phyloP scores from a whole-genome alignment of 2,329 filamentous ascomycete genomes.

The Alternaria novae-zelandiae region DNA sequence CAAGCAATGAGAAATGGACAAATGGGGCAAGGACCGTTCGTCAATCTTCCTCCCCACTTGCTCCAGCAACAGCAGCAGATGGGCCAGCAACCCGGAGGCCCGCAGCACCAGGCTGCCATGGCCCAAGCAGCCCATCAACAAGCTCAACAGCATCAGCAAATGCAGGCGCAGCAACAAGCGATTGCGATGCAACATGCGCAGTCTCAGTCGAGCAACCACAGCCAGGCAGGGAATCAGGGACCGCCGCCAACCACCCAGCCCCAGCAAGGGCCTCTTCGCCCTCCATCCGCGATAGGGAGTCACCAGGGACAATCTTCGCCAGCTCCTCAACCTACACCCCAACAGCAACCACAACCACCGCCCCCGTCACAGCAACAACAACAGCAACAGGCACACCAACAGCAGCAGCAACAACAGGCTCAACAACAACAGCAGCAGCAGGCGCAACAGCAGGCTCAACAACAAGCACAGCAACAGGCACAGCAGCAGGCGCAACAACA shows the following conservation, averaged over 20 bases:
- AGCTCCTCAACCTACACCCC: conserved; percentile 44
- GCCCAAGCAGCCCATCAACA: conserved; percentile 53
- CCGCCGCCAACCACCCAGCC: conserved; percentile 44
- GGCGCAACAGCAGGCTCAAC: conserved; percentile 43
- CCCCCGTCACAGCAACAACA: conserved; percentile 49
- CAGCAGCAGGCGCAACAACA: conserved; percentile 35
- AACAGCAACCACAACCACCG: conserved; percentile 49
- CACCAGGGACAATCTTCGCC: conserved; percentile 51
- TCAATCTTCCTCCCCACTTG: conserved; percentile 44
- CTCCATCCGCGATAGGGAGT: conserved; percentile 46
- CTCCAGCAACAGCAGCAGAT: conserved; percentile 56
- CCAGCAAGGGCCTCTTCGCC: conserved; percentile 48
- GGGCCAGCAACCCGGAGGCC: conserved; percentile 42
- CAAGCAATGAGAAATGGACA: conserved; percentile 31
- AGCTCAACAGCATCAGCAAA: conserved; percentile 51
- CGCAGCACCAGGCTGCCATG: conserved; percentile 50
- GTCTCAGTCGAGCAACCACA: conserved; percentile 58
- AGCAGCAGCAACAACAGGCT: not conserved
- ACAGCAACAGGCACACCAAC: conserved; percentile 26
- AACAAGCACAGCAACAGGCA: conserved; percentile 41
- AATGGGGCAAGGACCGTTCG: conserved; percentile 31
- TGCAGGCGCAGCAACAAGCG: conserved; percentile 48
- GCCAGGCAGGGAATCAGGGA: conserved; percentile 51
- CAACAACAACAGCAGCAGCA: conserved; percentile 40
- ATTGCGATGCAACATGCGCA: conserved; percentile 57